Percentiles rank a stretch among this genome's conserved stretches.
Conservation (phyloP, 805 yeast species). For the Tetrapisispora fleetii region DNA sequence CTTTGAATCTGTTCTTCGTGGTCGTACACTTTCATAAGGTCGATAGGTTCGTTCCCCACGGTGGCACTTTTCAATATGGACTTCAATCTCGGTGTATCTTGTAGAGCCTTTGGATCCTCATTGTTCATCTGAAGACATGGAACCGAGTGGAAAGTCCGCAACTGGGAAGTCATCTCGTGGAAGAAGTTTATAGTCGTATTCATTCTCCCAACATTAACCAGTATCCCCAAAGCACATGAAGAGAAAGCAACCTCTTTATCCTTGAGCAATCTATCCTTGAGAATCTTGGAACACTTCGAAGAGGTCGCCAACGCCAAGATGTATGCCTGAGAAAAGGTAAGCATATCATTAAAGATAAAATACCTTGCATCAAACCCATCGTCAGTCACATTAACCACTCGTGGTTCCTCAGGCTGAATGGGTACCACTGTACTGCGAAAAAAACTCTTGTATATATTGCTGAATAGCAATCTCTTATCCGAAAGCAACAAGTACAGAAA, state of each 20-base stretch:
- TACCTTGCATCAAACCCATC: slow-evolving; percentile 30
- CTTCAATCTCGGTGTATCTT: slow-evolving; percentile 90
- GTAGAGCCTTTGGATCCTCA: slow-evolving; percentile 61
- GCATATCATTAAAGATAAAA: slow-evolving; percentile 33
- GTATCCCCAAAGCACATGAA: slow-evolving; percentile 69
- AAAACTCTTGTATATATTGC: slow-evolving; percentile 44
- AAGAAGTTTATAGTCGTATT: slow-evolving; percentile 92
- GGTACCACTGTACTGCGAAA: slow-evolving; percentile 27
- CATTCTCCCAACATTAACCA: slow-evolving; percentile 88
- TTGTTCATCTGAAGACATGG: slow-evolving; percentile 63
- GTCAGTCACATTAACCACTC: slow-evolving; percentile 23
- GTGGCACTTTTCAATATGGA: slow-evolving; percentile 57
- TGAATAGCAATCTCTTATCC: slow-evolving; percentile 56
- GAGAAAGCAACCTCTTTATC: slow-evolving; percentile 57
- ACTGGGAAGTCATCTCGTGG: slow-evolving; percentile 88
- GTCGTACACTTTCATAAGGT: slow-evolving; percentile 62
- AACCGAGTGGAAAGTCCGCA: slow-evolving; percentile 87
- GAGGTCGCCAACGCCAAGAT: slow-evolving; percentile 74
- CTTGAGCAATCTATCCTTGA: slow-evolving; percentile 62
- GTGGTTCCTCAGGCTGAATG: slow-evolving; percentile 28
- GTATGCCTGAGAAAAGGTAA: slow-evolving; percentile 79
- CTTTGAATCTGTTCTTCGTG: slow-evolving; percentile 35
- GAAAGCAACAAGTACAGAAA: slow-evolving; percentile 57
- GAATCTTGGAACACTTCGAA: slow-evolving; percentile 69
- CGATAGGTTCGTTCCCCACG: slow-evolving; percentile 21